A percentile compares a stretch with the other conserved stretches of the same genome.
phyloP scores from a whole-genome alignment of 192 early-diverging fungal species.

The Backusella tuberculispora region DNA sequence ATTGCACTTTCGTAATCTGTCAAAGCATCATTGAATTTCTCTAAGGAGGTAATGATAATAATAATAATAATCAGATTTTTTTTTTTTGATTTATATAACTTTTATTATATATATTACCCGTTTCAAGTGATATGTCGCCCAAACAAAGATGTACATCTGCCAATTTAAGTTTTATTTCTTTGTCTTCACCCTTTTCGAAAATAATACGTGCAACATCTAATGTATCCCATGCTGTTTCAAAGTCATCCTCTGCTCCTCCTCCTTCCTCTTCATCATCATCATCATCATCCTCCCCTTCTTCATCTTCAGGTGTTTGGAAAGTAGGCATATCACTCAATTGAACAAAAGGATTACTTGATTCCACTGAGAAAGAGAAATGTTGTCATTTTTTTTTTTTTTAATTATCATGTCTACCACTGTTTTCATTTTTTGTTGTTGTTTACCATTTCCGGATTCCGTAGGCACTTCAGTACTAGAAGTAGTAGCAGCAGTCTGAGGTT shows the following conservation, averaged over 20 bases:
- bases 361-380: neutral
- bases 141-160: conserved; percentile 75
- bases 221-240: conserved; percentile 82
- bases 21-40: conserved; percentile 71
- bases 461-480: conserved; percentile 36
- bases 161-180: conserved; percentile 55
- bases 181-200: conserved; percentile 57
- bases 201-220: conserved; percentile 86
- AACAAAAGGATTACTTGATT: conserved; percentile 51
- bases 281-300: conserved; percentile 48
- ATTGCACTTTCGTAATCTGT: conserved; percentile 61
- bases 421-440: neutral
- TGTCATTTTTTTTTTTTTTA: neutral
- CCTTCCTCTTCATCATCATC: conserved; percentile 47
- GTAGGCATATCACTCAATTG: conserved; percentile 71
- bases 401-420: neutral
- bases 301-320: conserved; percentile 52
- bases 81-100: conserved; percentile 25
- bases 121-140: conserved; percentile 89
- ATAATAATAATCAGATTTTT: neutral
- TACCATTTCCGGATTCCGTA: conserved; percentile 27
- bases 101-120: conserved; percentile 51
- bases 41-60: conserved; percentile 34
- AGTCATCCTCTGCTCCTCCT: conserved; percentile 60
- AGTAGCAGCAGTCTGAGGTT: conserved; percentile 44